Base-by-base conservation (phyloP, 768 basidiomycete genomes). In the Candolleomyces eurysporus region DNA sequence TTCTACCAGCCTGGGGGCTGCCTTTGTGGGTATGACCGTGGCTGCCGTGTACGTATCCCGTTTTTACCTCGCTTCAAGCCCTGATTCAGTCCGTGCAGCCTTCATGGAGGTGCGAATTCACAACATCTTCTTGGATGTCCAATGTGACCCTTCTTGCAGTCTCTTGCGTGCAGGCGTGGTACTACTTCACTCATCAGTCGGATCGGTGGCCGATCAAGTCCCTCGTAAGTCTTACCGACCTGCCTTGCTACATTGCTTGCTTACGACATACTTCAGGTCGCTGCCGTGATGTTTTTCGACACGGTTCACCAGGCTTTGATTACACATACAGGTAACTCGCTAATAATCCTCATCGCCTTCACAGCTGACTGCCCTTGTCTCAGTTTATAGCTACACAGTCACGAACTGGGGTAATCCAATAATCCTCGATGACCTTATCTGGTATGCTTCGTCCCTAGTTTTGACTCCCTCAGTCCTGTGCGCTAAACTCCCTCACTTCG, bases 131-230 rank as follows among this genome's bases (percentile, higher is more conserved):
- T 16, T 36, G 6, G 2, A 19, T 32, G 21, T 17, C 13, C 9
- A 1, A 30, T 32, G 36, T 57, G 48, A 48, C 48, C 42, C 48
- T 26, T 26, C 13, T 19, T 7, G 39, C 48, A 87, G 85, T 85
- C n/a, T 82, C 82, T 7, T 75, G 75, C 45, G 70, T 86, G 31
- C 86, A 87, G 67, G 76, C 78, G 0, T 84, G 78, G 76, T 84
- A 80, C 63, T 87, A 86, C 65, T 85, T 70, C 59, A 75, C 71
- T 16, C 78, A 86, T 66, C 79, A 82, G 57, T 73, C 70, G 26
- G 85, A 86, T 67, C 65, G 70, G 26, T 84, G 82, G 82, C 71
- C 75, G 14, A 72, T 79, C 60, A 83, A 80, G 64, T 57, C 69
- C 10, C 68, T 86, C 26, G 85, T 85, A 58, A 64, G 78, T 69